Evolutionary conservation across 148 eudicot species (phyloP), one percentile per base, ranked within the genome.

Genomic region (Chenopodium quinoa): DNA sequence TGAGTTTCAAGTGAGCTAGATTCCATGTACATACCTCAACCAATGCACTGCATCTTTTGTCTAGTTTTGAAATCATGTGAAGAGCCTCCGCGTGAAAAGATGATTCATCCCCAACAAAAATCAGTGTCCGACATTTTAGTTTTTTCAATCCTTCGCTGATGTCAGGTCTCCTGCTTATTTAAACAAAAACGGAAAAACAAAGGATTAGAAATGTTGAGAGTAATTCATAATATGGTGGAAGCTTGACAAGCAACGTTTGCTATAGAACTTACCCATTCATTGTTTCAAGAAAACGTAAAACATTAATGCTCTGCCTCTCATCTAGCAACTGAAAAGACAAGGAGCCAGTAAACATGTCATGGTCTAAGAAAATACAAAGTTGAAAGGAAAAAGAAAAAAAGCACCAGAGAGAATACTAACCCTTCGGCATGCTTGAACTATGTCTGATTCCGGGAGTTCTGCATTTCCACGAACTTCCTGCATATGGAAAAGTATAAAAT

Each of bases 361-460:
- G 22, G 11, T 62, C 64, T 37, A 22, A 22, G 37, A 37, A 2
- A 67, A 5, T 7, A 50, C 46, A 44, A 63, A 60, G 29, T 23
- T 2, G 14, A 31, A 31, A 31, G 47, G 63, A 50, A 62, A 48
- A 22, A 34, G 14, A 37, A 64, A 34, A 72, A 60, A 5, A 73
- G 12, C n/a, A 80, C 44, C 16, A 46, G 75, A 50, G 78, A 22
- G 75, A 22, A 75, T 60, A 89, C 94, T 88, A 63, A 97, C 99
- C 89, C 92, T 92, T 94, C 97, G 87, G 83, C 98, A 97, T 23
- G 98, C 94, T 87, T 90, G 96, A 89, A 92, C 99, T 81, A 91
- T 91, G 78, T 94, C 98, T 1, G 99, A 97, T 82, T 94, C 99
- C 27, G 89, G 94, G 81, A 88, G 82, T 50, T 97, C 98, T 44